Evolutionary conservation across 768 basidiomycete species (phyloP).

Genomic region (Tricholoma flavovirens): DNA sequence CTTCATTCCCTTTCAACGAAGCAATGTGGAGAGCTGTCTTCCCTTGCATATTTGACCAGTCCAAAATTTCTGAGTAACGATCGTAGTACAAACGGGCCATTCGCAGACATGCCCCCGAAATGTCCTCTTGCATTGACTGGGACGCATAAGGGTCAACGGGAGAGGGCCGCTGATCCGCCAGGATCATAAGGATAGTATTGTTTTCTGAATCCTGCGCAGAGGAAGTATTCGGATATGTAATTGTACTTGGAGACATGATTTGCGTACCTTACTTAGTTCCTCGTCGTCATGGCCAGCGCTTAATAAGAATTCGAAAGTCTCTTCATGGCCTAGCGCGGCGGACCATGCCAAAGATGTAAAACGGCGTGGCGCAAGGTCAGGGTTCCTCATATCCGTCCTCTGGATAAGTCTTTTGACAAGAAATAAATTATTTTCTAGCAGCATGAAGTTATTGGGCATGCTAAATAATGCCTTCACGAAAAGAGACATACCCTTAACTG

Average conservation of each 20-base stretch:
- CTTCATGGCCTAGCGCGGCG: constrained; percentile 81
- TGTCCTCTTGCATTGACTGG: constrained; percentile 49
- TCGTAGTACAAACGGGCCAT: constrained; percentile 88
- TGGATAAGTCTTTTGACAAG: constrained; percentile 85
- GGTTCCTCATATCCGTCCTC: constrained; percentile 86
- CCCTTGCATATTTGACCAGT: constrained; percentile 89
- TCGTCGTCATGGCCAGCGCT: constrained; percentile 88
- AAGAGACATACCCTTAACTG: constrained; percentile 60
- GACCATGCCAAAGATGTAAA: constrained; percentile 92
- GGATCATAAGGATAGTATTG: constrained; percentile 88
- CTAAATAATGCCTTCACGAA: neutral
- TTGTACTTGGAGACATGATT: neutral
- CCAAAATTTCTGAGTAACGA: constrained; percentile 79
- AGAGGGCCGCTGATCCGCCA: constrained; percentile 74
- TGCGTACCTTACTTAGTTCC: constrained; percentile 76
- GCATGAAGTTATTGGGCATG: constrained; percentile 14
- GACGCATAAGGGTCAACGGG: constrained; percentile 40
- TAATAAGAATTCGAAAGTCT: constrained; percentile 89
- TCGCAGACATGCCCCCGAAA: constrained; percentile 66
- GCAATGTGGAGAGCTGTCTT: constrained; percentile 90
- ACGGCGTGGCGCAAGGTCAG: constrained; percentile 67
- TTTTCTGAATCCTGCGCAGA: constrained; percentile 75
- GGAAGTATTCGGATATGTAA: neutral
- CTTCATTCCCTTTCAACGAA: constrained; percentile 83
- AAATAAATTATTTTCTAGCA: constrained; percentile 87